These are phyloP conservation scores for Myotisia sp. DNA, from an alignment of 2,329 filamentous ascomycete genomes.

Conservation along the genomic window DNA sequence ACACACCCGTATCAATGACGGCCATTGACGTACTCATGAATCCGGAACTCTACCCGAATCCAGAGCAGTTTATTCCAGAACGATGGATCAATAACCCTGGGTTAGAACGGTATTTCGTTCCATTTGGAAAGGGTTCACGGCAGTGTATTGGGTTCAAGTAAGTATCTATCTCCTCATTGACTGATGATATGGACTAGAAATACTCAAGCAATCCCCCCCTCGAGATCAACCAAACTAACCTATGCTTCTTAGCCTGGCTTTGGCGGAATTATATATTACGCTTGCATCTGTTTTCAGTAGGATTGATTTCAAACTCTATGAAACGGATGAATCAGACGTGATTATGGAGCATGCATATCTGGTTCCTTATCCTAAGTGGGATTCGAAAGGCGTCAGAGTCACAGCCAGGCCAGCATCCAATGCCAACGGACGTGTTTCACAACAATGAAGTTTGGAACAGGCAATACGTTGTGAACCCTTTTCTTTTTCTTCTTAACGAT, in stretches of 20 bases:
- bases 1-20: slow-evolving; percentile 1
- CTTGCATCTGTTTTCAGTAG: slow-evolving; percentile 5
- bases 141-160: not conserved
- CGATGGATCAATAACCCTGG: not conserved
- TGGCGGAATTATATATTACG: slow-evolving; percentile 6
- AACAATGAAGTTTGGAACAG: too few relatives aligned
- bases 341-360: slow-evolving; percentile 4
- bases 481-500: too few relatives aligned
- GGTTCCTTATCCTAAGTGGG: slow-evolving; percentile 4
- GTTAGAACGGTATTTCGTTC: slow-evolving; percentile 2
- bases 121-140: not conserved
- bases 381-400: slow-evolving; percentile 8
- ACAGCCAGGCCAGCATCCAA: too few relatives aligned
- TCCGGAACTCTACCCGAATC: not conserved
- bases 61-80: not conserved
- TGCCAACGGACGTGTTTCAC: too few relatives aligned
- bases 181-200: too few relatives aligned
- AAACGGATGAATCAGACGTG: slow-evolving; percentile 6
- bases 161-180: too few relatives aligned
- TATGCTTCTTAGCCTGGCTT: too few relatives aligned
- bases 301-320: slow-evolving; percentile 5
- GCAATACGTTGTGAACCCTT: too few relatives aligned
- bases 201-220: too few relatives aligned
- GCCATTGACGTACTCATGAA: not conserved
- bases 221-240: too few relatives aligned